phyloP scores from a whole-genome alignment of 2,329 filamentous ascomycete species.

The Neonectria neomacrospora region DNA sequence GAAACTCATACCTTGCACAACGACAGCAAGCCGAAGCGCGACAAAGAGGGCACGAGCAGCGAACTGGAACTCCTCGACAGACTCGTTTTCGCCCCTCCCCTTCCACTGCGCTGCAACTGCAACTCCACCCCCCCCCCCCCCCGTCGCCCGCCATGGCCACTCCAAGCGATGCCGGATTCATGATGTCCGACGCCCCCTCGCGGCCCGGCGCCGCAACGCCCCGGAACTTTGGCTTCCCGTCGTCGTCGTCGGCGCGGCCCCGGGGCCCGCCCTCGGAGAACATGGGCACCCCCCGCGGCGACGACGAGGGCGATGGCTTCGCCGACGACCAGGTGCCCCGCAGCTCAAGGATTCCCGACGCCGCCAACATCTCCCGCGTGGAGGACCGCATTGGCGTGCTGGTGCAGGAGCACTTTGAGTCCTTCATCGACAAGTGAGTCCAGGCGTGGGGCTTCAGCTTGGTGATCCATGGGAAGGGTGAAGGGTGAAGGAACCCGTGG shows the following conservation, averaged over 20 bases:
- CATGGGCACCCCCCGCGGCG: constrained; percentile 64
- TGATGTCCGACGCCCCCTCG: constrained; percentile 67
- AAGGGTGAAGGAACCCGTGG: neutral
- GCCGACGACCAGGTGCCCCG: constrained; percentile 72
- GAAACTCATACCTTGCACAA: neutral
- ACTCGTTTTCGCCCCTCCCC: neutral
- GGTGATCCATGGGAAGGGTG: neutral
- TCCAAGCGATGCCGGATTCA: constrained; percentile 66
- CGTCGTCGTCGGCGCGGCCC: constrained; percentile 65
- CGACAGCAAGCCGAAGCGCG: neutral
- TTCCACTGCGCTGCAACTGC: neutral
- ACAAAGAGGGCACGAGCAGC: neutral
- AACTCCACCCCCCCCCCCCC: too few relatives aligned
- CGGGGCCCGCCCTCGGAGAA: constrained; percentile 72
- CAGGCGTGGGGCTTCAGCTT: neutral
- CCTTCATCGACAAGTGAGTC: constrained; percentile 79
- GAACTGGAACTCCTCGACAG: neutral
- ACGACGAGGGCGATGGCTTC: constrained; percentile 71
- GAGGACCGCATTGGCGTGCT: constrained; percentile 81
- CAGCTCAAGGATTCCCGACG: constrained; percentile 59
- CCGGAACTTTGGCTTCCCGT: constrained; percentile 56
- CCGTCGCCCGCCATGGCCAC: constrained; percentile 55
- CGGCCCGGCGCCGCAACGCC: constrained; percentile 56
- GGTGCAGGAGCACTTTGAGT: constrained; percentile 80
- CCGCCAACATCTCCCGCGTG: constrained; percentile 72